These are phyloP conservation scores for Pontederia crassipes DNA, from an alignment of 176 grass and related monocot genomes.

Conservation along the genomic window DNA sequence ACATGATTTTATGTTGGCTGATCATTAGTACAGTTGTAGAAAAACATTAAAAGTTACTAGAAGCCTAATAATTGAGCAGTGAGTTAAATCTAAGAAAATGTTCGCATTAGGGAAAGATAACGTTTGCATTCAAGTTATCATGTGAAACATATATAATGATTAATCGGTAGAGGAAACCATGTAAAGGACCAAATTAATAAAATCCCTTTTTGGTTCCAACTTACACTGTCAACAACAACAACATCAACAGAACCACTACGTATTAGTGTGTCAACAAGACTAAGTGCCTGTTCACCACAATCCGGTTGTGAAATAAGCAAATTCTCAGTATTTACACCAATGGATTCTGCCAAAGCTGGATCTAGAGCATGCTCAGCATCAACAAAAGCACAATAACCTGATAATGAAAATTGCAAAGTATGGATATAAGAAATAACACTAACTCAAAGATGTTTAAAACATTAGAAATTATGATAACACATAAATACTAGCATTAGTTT, in stretches of 20 bases:
- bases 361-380: slow-evolving; percentile 97
- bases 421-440: neutral
- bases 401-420: neutral
- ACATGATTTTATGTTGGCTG: too few species aligned
- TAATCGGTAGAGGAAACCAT: too few species aligned
- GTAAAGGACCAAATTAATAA: too few species aligned
- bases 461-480: too few species aligned
- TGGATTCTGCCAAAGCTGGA: slow-evolving; percentile 79
- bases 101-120: too few species aligned
- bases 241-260: slow-evolving; percentile 97
- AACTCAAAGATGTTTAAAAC: too few species aligned
- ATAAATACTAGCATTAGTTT: neutral
- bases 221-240: slow-evolving; percentile 99
- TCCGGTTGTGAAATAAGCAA: slow-evolving; percentile 91
- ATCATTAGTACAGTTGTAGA: too few species aligned
- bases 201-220: neutral
- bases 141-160: too few species aligned
- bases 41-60: too few species aligned
- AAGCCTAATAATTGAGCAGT: too few species aligned
- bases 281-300: slow-evolving; percentile 84
- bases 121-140: too few species aligned
- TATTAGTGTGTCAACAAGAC: slow-evolving; percentile 92
- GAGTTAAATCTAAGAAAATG: too few species aligned
- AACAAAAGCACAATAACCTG: slow-evolving; percentile 94
- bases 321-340: slow-evolving; percentile 82